Evolutionary conservation across 768 basidiomycete species (phyloP).

Genomic region (Epithele typhae): DNA sequence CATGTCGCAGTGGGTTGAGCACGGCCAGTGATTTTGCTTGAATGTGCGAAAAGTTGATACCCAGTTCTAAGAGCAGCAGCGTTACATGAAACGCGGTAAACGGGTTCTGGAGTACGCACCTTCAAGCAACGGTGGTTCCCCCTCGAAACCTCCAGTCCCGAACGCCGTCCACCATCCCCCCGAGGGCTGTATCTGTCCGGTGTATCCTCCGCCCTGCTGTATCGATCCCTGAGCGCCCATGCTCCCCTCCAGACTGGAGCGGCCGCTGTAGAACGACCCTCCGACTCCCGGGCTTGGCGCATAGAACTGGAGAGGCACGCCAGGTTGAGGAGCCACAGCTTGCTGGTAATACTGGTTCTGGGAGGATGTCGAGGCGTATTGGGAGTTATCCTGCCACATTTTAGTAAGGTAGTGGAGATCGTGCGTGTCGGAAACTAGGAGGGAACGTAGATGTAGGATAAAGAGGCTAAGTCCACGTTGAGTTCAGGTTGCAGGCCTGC

Average conservation of each 20-base stretch:
- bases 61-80: constrained; percentile 63
- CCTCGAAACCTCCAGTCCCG: constrained; percentile 92
- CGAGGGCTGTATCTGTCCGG: constrained; percentile 67
- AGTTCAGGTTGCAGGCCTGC: constrained; percentile 4
- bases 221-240: constrained; percentile 52
- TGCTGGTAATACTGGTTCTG: constrained; percentile 54
- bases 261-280: constrained; percentile 60
- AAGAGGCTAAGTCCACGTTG: constrained; percentile 4
- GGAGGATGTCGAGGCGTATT: constrained; percentile 57
- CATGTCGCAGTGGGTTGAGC: constrained; percentile 80
- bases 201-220: constrained; percentile 45
- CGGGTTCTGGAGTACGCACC: constrained; percentile 40
- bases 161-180: constrained; percentile 96
- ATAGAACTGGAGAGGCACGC: constrained; percentile 73
- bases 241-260: constrained; percentile 76
- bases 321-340: constrained; percentile 39
- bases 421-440: neutral
- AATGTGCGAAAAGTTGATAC: constrained; percentile 97
- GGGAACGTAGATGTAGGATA: constrained; percentile 2
- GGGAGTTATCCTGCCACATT: constrained; percentile 77
- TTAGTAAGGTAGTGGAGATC: neutral
- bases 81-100: neutral
- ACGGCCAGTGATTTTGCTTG: constrained; percentile 91
- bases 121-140: constrained; percentile 92
- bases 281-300: constrained; percentile 56